A percentile compares a stretch with the other conserved stretches of the same genome.
These are phyloP conservation scores for Lojkania enalia DNA, from an alignment of 2,329 filamentous ascomycete genomes.

Conservation along the genomic window DNA sequence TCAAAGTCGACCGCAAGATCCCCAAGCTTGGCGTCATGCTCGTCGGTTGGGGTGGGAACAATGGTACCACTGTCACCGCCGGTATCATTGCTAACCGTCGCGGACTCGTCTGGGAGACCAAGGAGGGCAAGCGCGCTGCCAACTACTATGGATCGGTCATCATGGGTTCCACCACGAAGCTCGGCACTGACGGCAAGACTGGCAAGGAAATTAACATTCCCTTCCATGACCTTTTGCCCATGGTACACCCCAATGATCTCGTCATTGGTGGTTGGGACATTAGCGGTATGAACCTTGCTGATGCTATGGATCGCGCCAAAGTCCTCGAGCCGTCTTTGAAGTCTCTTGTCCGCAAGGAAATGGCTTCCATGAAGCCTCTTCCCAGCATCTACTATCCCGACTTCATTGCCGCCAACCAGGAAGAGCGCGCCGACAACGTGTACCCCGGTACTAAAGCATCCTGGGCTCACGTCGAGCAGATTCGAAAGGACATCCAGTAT, in stretches of 20 bases:
- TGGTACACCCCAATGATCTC: slow-evolving; percentile 96
- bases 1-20: slow-evolving; percentile 93
- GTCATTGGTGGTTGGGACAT: slow-evolving; percentile 98
- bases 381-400: slow-evolving; percentile 98
- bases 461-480: slow-evolving; percentile 85
- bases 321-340: slow-evolving; percentile 97
- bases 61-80: slow-evolving; percentile 94
- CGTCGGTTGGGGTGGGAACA: slow-evolving; percentile 97
- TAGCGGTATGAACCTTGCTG: slow-evolving; percentile 82
- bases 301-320: slow-evolving; percentile 92
- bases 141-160: slow-evolving; percentile 99
- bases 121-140: slow-evolving; percentile 79
- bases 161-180: slow-evolving; percentile 97
- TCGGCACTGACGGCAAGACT: slow-evolving; percentile 83
- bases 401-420: slow-evolving; percentile 98
- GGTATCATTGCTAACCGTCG: slow-evolving; percentile 96
- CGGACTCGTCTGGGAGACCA: slow-evolving; percentile 86
- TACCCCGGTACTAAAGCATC: slow-evolving; percentile 81
- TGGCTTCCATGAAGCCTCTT: slow-evolving; percentile 83
- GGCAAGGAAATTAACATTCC: slow-evolving; percentile 92
- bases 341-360: slow-evolving; percentile 86
- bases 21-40: slow-evolving; percentile 97
- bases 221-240: slow-evolving; percentile 90
- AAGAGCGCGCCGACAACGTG: slow-evolving; percentile 91
- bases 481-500: slow-evolving; percentile 87